Base-by-base conservation (phyloP, 176 grass and related monocot genomes). In the Otatea glauca region DNA sequence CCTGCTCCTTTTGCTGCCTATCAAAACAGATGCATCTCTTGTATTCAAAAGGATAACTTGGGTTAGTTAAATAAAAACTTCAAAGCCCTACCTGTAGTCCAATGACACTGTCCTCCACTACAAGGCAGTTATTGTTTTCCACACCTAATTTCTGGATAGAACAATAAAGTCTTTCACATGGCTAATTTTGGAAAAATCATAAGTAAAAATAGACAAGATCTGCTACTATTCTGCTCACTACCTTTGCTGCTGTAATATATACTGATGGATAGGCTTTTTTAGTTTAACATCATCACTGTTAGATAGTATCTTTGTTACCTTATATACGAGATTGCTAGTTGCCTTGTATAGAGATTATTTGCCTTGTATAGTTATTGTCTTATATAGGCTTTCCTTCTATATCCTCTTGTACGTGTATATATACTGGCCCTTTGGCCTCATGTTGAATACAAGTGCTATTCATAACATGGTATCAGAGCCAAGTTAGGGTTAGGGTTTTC, bases 91-190 rank as follows among this genome's bases (percentile, higher is more conserved):
- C 93, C 68, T 89, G 93, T 81, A 99, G 88, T 78, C 96, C 96
- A 86, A 96, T 99, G 27, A 96, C 81, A 94, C 93, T 99, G 84
- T 99, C 96, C 85, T 99, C 96, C 75, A 99, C 93, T 14, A 99
- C 93, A 69, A 99, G 94, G 53, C 96, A 99, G 76, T 99, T 99
- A 81, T 87, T 89, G 32, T 48, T 88, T 66, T 89, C 80, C 17
- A 94, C 78, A 35, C 86, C 91, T 83, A 99, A 72, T 99, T 91
- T 96, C 96, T 99, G 75, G 43, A 80, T 42, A 58, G 32, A 58
- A 87, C 74, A 91, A 74, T 42, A 39, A 63, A 41, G 65, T 90
- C 13, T 5, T 79, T 73, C 56, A 77, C 1, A 23, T 72, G 6
- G 79, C 9, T 6, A 65, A 65, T 21, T 77, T 51, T 6, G 12